Percentiles rank a stretch among this genome's conserved stretches.
Conservation (phyloP, 371 early-diverging fungal species). For the Furculomyces boomerangus region DNA sequence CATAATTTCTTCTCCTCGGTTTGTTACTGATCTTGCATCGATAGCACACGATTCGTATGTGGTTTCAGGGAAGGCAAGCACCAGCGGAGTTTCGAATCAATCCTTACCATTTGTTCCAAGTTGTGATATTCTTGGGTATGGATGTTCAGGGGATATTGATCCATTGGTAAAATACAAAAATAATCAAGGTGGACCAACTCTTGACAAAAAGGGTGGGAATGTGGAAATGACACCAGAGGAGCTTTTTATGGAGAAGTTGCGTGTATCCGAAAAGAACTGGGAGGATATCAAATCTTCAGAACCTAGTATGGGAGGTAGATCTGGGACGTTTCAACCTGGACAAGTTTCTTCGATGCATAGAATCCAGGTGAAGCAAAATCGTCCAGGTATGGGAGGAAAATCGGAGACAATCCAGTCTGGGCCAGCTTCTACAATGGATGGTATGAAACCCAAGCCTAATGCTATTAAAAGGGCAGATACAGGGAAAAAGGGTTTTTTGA, state of each 20-base stretch:
- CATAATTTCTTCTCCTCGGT: conserved; percentile 38
- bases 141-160: neutral
- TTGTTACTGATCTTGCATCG: conserved; percentile 10
- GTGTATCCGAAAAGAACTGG: neutral
- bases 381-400: too few species aligned
- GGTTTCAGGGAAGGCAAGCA: neutral
- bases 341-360: neutral
- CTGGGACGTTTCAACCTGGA: neutral
- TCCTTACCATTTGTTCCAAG: neutral
- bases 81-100: neutral
- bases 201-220: too few species aligned
- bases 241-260: neutral
- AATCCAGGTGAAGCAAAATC: neutral
- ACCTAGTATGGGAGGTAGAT: neutral
- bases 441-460: neutral
- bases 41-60: neutral
- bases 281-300: neutral
- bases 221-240: neutral
- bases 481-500: neutral
- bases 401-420: neutral
- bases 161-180: neutral
- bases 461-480: too few species aligned
- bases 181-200: too few species aligned
- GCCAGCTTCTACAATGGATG: neutral
- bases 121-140: neutral